phyloP scores from a whole-genome alignment of 2,329 filamentous ascomycete genomes.

The Davidsoniella eucalypti region DNA sequence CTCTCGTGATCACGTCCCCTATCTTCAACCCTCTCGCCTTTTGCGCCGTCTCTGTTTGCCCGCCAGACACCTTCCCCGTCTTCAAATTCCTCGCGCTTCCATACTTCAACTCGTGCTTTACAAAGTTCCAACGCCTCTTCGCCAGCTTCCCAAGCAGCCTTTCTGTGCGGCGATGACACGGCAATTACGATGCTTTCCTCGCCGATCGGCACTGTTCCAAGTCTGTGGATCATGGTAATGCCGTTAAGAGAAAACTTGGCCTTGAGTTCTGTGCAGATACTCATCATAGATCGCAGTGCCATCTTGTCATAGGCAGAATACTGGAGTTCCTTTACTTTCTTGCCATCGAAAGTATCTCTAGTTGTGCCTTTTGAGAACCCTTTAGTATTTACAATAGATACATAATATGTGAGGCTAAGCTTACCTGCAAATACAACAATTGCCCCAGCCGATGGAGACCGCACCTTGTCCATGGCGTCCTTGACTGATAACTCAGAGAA shows the following conservation, averaged over 20 bases:
- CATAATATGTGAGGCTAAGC: slow-evolving; percentile 12
- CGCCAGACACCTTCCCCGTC: slow-evolving; percentile 69
- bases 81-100: slow-evolving; percentile 83
- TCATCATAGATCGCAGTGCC: slow-evolving; percentile 51
- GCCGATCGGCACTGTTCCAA: slow-evolving; percentile 74
- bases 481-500: slow-evolving; percentile 40
- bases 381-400: slow-evolving; percentile 11
- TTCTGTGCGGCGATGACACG: slow-evolving; percentile 66
- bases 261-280: slow-evolving; percentile 41
- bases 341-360: slow-evolving; percentile 53
- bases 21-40: slow-evolving; percentile 31
- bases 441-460: slow-evolving; percentile 56
- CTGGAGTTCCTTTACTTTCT: slow-evolving; percentile 55
- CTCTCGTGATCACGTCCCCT: background rate
- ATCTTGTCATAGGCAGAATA: slow-evolving; percentile 60
- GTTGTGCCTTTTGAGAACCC: slow-evolving; percentile 44
- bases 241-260: slow-evolving; percentile 49
- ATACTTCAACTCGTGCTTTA: slow-evolving; percentile 81
- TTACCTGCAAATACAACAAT: slow-evolving; percentile 62
- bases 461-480: slow-evolving; percentile 46
- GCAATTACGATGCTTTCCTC: slow-evolving; percentile 88
- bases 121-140: slow-evolving; percentile 80
- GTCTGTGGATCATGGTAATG: slow-evolving; percentile 67
- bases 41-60: slow-evolving; percentile 62
- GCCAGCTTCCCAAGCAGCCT: slow-evolving; percentile 71